These are phyloP conservation scores for Paramecium caudatum DNA, from an alignment of 73 alveolate species.

Conservation along the genomic window DNA sequence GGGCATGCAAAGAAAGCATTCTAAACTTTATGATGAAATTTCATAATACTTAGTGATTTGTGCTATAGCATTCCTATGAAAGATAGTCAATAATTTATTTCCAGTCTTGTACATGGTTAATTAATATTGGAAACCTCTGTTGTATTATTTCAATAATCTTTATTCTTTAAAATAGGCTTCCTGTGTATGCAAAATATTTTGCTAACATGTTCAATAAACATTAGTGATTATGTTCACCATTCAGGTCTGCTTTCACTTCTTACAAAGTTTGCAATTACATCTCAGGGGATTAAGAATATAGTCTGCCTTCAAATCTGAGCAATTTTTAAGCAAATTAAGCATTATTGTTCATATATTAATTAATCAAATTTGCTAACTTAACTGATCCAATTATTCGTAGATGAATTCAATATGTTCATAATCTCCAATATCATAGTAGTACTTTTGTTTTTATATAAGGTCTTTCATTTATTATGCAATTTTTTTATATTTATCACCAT, in stretches of 20 bases:
- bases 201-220: slow-evolving; percentile 36
- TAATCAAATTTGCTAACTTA: background rate
- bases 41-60: background rate
- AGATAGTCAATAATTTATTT: background rate
- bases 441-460: background rate
- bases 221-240: slow-evolving; percentile 43
- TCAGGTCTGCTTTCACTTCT: background rate
- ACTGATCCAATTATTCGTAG: background rate
- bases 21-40: background rate
- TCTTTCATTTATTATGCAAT: background rate
- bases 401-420: background rate
- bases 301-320: slow-evolving; percentile 21
- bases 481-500: slow-evolving; percentile 20
- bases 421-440: slow-evolving; percentile 3
- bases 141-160: slow-evolving; percentile 25
- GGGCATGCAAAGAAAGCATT: slow-evolving; percentile 47
- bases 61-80: slow-evolving; percentile 31
- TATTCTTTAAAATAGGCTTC: slow-evolving; percentile 12
- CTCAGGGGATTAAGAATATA: background rate
- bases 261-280: background rate
- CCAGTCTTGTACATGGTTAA: slow-evolving; percentile 47
- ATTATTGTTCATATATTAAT: slow-evolving; percentile 1
- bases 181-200: slow-evolving; percentile 30
- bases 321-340: slow-evolving; percentile 2
- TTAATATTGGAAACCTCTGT: background rate